These are phyloP conservation scores for Asterella californica DNA, from an alignment of 225 moss, liverwort and hornwort genomes.

Conservation along the genomic window DNA sequence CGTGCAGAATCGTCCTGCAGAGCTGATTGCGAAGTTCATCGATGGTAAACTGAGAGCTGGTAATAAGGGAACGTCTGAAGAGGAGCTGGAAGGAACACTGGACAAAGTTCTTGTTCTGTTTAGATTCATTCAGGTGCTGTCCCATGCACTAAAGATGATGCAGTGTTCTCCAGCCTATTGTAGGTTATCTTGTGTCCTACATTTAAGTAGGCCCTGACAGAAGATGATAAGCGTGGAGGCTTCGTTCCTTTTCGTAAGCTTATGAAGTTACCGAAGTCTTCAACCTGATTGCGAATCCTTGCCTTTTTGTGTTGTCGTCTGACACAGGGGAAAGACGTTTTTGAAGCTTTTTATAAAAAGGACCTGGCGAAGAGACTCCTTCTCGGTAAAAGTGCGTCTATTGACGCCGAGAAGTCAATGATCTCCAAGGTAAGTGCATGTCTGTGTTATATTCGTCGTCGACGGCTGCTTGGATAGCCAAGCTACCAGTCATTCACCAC, in stretches of 20 bases:
- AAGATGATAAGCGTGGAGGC: not conserved
- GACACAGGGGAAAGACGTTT: conserved; percentile 90
- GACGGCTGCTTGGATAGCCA: not conserved
- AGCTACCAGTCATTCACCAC: not conserved
- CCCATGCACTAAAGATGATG: not conserved
- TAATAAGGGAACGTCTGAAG: conserved; percentile 97
- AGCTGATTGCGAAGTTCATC: conserved; percentile 95
- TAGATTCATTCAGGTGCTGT: conserved; percentile 87
- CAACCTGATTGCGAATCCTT: not conserved
- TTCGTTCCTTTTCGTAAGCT: too few relatives aligned
- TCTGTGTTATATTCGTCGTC: not conserved
- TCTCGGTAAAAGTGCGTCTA: conserved; percentile 98
- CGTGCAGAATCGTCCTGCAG: conserved; percentile 94
- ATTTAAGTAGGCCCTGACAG: not conserved
- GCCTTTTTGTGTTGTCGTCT: not conserved
- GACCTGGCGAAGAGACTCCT: conserved; percentile 94
- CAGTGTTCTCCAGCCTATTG: not conserved
- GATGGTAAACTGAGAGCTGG: conserved; percentile 99
- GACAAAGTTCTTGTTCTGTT: conserved; percentile 99
- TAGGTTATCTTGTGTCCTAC: not conserved
- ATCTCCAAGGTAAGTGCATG: conserved; percentile 79
- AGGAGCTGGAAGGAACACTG: conserved; percentile 93
- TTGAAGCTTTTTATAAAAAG: conserved; percentile 98
- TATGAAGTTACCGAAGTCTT: too few relatives aligned
- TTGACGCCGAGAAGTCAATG: conserved; percentile 99